Evolutionary conservation across 495 filamentous ascomycete genomes (phyloP).

Genomic region (Polyplosphaeria fusca): DNA sequence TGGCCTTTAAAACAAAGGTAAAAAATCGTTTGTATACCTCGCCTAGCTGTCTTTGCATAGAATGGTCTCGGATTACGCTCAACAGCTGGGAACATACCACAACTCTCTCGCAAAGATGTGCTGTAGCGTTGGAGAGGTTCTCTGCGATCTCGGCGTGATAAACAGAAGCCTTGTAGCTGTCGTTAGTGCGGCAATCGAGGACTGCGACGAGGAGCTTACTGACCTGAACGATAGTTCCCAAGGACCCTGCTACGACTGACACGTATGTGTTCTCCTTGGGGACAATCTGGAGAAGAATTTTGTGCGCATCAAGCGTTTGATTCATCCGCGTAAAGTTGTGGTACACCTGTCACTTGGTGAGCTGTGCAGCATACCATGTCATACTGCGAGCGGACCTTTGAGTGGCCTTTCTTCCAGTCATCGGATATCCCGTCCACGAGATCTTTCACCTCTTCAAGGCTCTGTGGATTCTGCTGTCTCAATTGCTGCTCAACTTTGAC

Average conservation of each 20-base stretch:
- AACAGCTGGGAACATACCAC: not conserved
- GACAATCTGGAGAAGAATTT: not conserved
- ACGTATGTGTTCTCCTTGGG: constrained; percentile 4
- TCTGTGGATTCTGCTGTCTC: not conserved
- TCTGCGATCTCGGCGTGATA: constrained; percentile 8
- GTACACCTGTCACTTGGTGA: not conserved
- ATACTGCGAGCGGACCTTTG: too few species aligned
- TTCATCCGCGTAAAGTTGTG: not conserved
- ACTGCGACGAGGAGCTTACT: too few species aligned
- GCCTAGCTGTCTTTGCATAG: constrained; percentile 1
- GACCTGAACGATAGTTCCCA: not conserved
- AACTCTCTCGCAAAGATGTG: not conserved
- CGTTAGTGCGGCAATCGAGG: not conserved
- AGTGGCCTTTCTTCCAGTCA: constrained; percentile 7
- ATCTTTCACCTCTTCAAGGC: not conserved
- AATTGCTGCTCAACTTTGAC: not conserved
- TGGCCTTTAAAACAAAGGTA: not conserved
- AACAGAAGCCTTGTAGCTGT: not conserved
- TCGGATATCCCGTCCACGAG: not conserved
- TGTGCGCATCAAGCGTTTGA: not conserved
- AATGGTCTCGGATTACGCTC: not conserved
- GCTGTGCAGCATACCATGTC: too few species aligned
- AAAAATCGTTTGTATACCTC: not conserved
- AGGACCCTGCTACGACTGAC: not conserved
- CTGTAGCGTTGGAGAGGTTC: not conserved